These are phyloP conservation scores for Kentomonas sorsogonicus DNA, from an alignment of 208 protist genomes.

Conservation along the genomic window DNA sequence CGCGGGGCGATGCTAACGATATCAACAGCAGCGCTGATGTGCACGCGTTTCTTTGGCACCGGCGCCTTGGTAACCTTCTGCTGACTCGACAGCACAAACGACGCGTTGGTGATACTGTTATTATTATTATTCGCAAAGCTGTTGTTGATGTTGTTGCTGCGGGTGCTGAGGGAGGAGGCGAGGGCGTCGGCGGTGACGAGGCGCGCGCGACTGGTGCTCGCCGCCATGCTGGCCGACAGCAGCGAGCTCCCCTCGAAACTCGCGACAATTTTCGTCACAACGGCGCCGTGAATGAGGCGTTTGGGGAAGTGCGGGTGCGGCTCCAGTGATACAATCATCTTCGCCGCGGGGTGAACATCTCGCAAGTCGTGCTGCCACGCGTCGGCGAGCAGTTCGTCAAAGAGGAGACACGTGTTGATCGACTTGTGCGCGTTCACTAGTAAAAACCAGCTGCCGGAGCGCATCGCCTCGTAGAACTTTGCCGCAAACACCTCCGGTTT, in stretches of 20 bases:
- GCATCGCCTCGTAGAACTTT: conserved; percentile 59
- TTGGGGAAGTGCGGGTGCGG: conserved; percentile 78
- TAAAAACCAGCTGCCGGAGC: conserved; percentile 61
- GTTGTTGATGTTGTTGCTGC: background rate
- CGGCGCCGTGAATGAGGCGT: conserved; percentile 40
- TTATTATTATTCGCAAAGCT: too few relatives aligned
- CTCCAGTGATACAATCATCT: conserved; percentile 67
- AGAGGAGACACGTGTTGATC: conserved; percentile 55
- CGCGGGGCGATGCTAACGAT: conserved; percentile 75
- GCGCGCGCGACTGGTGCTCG: conserved; percentile 39
- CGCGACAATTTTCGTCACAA: conserved; percentile 50
- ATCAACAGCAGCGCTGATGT: conserved; percentile 73
- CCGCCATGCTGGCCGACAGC: conserved; percentile 48
- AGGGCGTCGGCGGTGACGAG: conserved; percentile 58
- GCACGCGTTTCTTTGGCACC: conserved; percentile 48
- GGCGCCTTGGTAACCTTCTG: conserved; percentile 11
- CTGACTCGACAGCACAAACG: background rate
- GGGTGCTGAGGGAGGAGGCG: conserved; percentile 19
- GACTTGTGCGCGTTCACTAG: conserved; percentile 81
- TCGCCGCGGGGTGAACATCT: conserved; percentile 42
- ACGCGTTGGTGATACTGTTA: too few relatives aligned
- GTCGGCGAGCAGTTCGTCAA: conserved; percentile 63
- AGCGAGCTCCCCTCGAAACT: conserved; percentile 49
- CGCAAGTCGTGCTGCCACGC: conserved; percentile 45
- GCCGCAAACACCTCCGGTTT: conserved; percentile 47